phyloP scores from a whole-genome alignment of 1,284 basidiomycete species.

The Apiotrichum sp. region DNA sequence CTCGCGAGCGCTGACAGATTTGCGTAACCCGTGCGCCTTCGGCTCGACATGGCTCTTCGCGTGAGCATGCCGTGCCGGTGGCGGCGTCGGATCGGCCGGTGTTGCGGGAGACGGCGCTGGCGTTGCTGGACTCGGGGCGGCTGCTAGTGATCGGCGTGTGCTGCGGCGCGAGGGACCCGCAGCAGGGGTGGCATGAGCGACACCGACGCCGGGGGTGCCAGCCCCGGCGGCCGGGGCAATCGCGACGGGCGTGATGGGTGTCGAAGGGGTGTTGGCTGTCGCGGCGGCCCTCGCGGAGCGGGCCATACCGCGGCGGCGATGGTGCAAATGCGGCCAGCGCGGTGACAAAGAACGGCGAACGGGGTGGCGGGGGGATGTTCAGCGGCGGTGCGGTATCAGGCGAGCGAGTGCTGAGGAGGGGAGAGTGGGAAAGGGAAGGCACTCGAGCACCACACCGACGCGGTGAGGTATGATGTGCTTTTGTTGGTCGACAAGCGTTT shows the following conservation, averaged over 20 bases:
- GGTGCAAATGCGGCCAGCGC: background rate
- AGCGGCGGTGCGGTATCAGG: background rate
- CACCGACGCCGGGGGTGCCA: constrained; percentile 1
- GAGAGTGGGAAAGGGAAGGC: background rate
- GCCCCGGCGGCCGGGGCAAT: constrained; percentile 2
- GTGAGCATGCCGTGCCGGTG: background rate
- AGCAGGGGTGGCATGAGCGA: background rate
- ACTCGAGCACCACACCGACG: constrained; percentile 2
- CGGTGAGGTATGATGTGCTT: background rate
- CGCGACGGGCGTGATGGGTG: constrained; percentile 7
- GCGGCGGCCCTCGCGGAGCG: constrained; percentile 15
- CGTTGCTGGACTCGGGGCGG: constrained; percentile 2
- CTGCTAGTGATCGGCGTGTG: constrained; percentile 3
- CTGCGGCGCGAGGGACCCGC: constrained; percentile 5
- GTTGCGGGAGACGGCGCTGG: background rate
- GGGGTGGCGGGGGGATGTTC: too few relatives aligned
- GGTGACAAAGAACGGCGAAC: too few relatives aligned
- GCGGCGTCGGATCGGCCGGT: too few relatives aligned
- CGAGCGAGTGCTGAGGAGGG: background rate
- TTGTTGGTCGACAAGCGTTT: background rate
- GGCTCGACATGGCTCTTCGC: constrained; percentile 21
- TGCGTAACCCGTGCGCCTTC: constrained; percentile 38
- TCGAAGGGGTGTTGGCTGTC: constrained; percentile 8
- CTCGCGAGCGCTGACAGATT: constrained; percentile 28
- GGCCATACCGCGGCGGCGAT: constrained; percentile 16